These are phyloP conservation scores for Metahyphopichia silvanorum DNA, from an alignment of 805 yeast species.

Conservation along the genomic window DNA sequence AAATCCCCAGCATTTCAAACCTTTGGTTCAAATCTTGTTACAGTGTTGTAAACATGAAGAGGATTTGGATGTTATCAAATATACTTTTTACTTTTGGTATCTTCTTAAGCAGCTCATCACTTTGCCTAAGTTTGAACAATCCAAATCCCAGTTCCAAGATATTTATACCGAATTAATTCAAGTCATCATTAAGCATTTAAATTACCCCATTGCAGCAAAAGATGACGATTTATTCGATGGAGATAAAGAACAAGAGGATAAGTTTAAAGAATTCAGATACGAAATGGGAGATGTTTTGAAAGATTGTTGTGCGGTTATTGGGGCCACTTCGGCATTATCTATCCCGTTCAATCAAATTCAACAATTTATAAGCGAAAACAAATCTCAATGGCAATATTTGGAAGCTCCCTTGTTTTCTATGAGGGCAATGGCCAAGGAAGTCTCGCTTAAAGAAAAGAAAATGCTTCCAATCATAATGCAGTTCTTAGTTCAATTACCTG, in stretches of 20 bases:
- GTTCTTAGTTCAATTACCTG: constrained; percentile 66
- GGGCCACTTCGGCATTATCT: constrained; percentile 63
- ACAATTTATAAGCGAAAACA: constrained; percentile 26
- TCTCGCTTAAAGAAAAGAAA: constrained; percentile 59
- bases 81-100: constrained; percentile 92
- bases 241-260: constrained; percentile 82
- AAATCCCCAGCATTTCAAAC: constrained; percentile 64
- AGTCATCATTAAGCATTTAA: constrained; percentile 64
- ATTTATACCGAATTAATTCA: constrained; percentile 57
- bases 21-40: constrained; percentile 69
- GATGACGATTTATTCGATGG: constrained; percentile 48
- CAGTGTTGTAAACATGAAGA: constrained; percentile 70
- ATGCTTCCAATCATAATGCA: constrained; percentile 78
- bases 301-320: constrained; percentile 90
- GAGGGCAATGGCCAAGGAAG: constrained; percentile 94
- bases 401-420: constrained; percentile 89
- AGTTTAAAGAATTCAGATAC: constrained; percentile 89
- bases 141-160: constrained; percentile 49
- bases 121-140: constrained; percentile 53
- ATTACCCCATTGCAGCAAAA: constrained; percentile 55
- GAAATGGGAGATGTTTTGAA: constrained; percentile 98
- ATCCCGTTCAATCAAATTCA: constrained; percentile 68
- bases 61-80: constrained; percentile 85
- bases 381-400: constrained; percentile 72
- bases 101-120: constrained; percentile 68